Percentiles rank a stretch among this genome's conserved stretches.
Conservation (phyloP, 345 rosid genomes). For the Leavenworthia alabamica region DNA sequence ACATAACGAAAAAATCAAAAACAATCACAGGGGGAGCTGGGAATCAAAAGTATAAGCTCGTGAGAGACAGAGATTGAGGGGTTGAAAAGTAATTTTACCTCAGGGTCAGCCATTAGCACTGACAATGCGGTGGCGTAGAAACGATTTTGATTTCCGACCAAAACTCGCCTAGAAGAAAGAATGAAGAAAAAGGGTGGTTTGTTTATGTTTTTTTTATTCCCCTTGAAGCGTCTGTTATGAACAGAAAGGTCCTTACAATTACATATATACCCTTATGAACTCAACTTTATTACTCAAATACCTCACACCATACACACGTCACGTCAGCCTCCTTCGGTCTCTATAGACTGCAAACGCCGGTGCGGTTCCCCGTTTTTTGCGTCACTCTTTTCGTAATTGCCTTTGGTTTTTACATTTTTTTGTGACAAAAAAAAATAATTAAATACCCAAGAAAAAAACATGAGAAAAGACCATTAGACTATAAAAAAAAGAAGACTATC, state of each 20-base stretch:
- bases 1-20: not conserved
- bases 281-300: conserved; percentile 20
- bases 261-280: conserved; percentile 24
- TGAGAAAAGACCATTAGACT: no score
- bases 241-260: no score
- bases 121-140: conserved; percentile 32
- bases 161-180: conserved; percentile 12
- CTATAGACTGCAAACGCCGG: conserved; percentile 30
- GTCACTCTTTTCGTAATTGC: not conserved
- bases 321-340: conserved; percentile 5
- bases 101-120: conserved; percentile 46
- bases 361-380: conserved; percentile 27
- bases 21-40: not conserved
- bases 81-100: conserved; percentile 35
- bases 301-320: conserved; percentile 24
- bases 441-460: no score
- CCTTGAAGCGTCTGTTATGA: no score
- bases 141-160: conserved; percentile 37
- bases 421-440: no score
- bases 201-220: no score
- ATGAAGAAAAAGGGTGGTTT: conserved; percentile 15
- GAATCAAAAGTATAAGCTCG: not conserved
- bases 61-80: conserved; percentile 19
- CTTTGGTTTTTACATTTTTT: not conserved
- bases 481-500: no score